Evolutionary conservation across 352 stramenopile species (phyloP).

Genomic region (Lagenidium sp.): DNA sequence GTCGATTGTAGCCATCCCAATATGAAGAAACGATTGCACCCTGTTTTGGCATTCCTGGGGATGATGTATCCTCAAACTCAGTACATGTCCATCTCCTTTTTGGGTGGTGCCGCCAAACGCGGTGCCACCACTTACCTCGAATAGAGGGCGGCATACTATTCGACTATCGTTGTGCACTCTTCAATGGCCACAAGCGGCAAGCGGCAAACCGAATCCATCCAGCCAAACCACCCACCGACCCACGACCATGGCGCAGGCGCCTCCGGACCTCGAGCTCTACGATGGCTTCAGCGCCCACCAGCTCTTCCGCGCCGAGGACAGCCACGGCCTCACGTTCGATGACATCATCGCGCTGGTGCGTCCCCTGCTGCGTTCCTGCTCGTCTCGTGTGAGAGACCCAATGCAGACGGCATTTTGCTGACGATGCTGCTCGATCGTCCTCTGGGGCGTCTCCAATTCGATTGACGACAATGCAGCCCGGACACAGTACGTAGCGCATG

Average conservation of each 20-base stretch:
- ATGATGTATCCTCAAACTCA: background rate
- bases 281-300: constrained; percentile 66
- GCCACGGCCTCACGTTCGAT: constrained; percentile 72
- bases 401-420: too few species aligned
- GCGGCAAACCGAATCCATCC: too few species aligned
- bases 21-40: background rate
- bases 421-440: too few species aligned
- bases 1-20: constrained; percentile 11
- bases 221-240: too few species aligned
- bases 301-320: constrained; percentile 63
- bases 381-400: too few species aligned
- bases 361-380: too few species aligned
- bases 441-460: too few species aligned
- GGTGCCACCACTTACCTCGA: background rate
- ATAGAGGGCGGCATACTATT: background rate
- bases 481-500: constrained; percentile 37
- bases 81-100: too few species aligned
- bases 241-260: too few species aligned
- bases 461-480: constrained; percentile 34
- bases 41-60: background rate
- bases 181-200: too few species aligned
- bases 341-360: constrained; percentile 79
- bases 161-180: background rate
- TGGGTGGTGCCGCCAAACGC: too few species aligned
- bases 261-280: constrained; percentile 27